Conservation (phyloP, 495 filamentous ascomycete genomes). For the Paragyromitra xinjiangensis region DNA sequence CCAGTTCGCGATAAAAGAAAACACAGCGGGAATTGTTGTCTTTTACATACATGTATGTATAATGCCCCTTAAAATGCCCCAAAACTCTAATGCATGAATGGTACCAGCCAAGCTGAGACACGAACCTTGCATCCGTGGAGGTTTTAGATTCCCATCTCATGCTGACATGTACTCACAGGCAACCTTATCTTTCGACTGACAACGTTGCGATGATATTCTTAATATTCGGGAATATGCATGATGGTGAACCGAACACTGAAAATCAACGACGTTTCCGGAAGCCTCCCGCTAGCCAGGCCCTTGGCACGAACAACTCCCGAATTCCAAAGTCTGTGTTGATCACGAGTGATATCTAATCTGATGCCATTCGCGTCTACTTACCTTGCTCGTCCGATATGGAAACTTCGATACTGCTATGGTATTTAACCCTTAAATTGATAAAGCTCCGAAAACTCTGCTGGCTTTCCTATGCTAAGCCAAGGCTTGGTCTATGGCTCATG, state of each 20-base stretch:
- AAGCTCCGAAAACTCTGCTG: conserved; percentile 4
- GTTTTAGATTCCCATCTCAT: conserved; percentile 31
- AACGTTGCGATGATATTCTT: not conserved
- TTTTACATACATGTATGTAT: not conserved
- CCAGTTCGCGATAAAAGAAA: not conserved
- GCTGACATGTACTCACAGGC: conserved; percentile 12
- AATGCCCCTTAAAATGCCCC: not conserved
- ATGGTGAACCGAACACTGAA: not conserved
- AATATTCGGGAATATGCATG: conserved; percentile 26
- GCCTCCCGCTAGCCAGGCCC: conserved; percentile 1
- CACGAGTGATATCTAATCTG: conserved; percentile 7
- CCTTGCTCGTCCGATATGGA: not conserved
- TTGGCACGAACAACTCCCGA: not conserved
- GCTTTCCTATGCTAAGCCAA: not conserved
- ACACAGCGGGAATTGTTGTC: not conserved
- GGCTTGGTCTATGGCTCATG: too few species aligned
- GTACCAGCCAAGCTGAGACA: not conserved
- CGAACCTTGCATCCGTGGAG: not conserved
- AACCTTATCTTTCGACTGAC: conserved; percentile 9
- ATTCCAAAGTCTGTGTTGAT: not conserved
- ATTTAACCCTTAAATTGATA: not conserved
- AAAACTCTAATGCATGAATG: too few species aligned
- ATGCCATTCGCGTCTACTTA: not conserved
- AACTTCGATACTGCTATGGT: not conserved
- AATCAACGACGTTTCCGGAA: conserved; percentile 14